Percentiles rank a stretch among this genome's conserved stretches.
These are phyloP conservation scores for Colletotrichum godetiae DNA, from an alignment of 2,329 filamentous ascomycete genomes.

Conservation along the genomic window DNA sequence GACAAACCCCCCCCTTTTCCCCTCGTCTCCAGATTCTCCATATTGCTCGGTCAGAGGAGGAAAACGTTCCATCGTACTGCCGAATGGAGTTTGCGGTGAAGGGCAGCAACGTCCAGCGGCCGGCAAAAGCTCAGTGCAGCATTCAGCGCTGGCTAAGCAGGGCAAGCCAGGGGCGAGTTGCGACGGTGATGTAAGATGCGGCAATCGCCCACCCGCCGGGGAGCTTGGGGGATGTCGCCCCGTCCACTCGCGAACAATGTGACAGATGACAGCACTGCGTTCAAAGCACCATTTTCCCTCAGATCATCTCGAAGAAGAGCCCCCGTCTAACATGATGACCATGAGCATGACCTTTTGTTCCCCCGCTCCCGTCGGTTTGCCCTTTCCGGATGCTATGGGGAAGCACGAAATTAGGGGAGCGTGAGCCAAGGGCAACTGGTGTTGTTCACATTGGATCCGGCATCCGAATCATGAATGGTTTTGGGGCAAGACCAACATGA, in stretches of 20 bases:
- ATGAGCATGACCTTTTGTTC: no score
- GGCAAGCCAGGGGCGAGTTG: no score
- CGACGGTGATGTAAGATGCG: slow-evolving; percentile 30
- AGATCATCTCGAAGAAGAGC: no score
- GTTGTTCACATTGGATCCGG: no score
- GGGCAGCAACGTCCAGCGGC: neutral
- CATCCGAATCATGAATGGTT: no score
- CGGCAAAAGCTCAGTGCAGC: neutral
- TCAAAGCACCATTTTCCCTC: neutral
- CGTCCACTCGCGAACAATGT: slow-evolving; percentile 1
- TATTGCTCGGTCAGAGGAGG: neutral
- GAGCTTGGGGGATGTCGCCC: neutral
- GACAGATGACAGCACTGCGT: neutral
- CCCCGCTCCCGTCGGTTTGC: neutral
- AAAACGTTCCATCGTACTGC: neutral
- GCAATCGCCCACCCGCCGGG: slow-evolving; percentile 18
- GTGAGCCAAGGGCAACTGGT: neutral
- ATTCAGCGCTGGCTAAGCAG: neutral
- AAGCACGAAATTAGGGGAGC: neutral
- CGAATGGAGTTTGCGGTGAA: neutral
- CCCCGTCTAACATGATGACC: no score
- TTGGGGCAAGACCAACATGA: neutral
- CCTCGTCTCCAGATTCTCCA: slow-evolving; percentile 4
- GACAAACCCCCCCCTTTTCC: neutral
- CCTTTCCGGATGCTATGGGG: neutral